Evolutionary conservation across 139 green algal species (phyloP), one percentile per base, ranked within the genome.

Genomic region (Haematococcus lacustris): DNA sequence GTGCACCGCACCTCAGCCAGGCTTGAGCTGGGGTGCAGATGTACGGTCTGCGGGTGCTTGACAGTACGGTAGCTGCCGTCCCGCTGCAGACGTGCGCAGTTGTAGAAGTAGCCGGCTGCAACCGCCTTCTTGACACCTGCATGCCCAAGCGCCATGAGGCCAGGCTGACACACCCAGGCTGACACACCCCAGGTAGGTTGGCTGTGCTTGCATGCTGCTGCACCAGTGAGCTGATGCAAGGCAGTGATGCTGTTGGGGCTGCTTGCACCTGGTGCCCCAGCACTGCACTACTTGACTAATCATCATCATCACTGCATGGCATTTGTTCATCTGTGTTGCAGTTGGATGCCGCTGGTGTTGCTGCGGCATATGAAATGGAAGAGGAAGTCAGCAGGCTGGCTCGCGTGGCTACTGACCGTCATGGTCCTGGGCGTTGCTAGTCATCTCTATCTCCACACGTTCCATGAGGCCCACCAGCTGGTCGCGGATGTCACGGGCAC

Each of bases 391-490:
- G n/a, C n/a, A n/a, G n/a, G n/a, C n/a, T n/a, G n/a, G n/a, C n/a
- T n/a, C n/a, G n/a, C n/a, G n/a, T n/a, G n/a, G n/a, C n/a, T n/a
- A 71, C 89, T 90, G 38, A 83, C 78, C 68, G 93, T 94, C 91
- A 39, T 93, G 68, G 66, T 96, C 90, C 38, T 80, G 66, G 2
- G 69, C n/a, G 76, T 94, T 88, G 41, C 72, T 88, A 51, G 80
- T 72, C 71, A 97, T 86, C 68, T 97, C 88, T 13, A 98, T 92
- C 85, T 99, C 95, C 73, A 96, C 92, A 1, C 95, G 86, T 76
- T 98, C 95, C 88, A 98, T 94, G 26, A 99, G 85, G 4, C 74
- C 90, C 65, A 95, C 83, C 68, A 99, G 84, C 88, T 99, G 95
- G 66, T 99, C 95, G 0, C 95, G 79, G 66, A 99, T 92, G 80